Conservation (phyloP, 2,329 filamentous ascomycete species). For the Dryadomyces quercus-mongolicae region DNA sequence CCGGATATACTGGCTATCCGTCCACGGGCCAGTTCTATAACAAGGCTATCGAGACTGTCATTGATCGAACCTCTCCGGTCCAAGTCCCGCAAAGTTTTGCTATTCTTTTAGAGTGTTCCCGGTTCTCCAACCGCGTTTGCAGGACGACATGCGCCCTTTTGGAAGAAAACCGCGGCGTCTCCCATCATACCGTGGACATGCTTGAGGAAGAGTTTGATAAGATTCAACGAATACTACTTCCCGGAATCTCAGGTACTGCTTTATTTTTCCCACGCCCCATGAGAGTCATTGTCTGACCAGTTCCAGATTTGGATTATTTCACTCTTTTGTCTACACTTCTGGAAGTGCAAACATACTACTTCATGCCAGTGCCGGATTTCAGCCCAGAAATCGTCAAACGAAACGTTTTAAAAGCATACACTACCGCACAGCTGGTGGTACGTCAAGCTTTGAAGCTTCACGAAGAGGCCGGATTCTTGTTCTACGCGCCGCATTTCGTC, state of each 20-base stretch:
- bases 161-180: conserved; percentile 32
- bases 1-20: conserved; percentile 31
- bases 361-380: conserved; percentile 29
- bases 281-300: conserved; percentile 6
- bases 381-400: conserved; percentile 27
- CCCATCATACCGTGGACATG: conserved; percentile 31
- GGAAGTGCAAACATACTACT: conserved; percentile 42
- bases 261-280: neutral
- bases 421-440: conserved; percentile 33
- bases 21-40: conserved; percentile 33
- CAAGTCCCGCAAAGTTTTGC: conserved; percentile 31
- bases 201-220: conserved; percentile 41
- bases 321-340: conserved; percentile 35
- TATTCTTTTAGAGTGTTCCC: conserved; percentile 35
- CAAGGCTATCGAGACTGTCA: conserved; percentile 33
- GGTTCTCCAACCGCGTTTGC: conserved; percentile 36
- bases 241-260: conserved; percentile 32
- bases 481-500: conserved; percentile 36
- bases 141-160: conserved; percentile 34
- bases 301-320: conserved; percentile 33
- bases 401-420: conserved; percentile 33
- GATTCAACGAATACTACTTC: conserved; percentile 32
- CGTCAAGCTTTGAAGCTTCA: conserved; percentile 30
- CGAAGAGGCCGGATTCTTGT: conserved; percentile 24
- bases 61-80: conserved; percentile 26